A percentile compares a stretch with the other conserved stretches of the same genome.
Evolutionary conservation across 2,329 filamentous ascomycete genomes (phyloP).

Genomic region (Madurella mycetomatis): DNA sequence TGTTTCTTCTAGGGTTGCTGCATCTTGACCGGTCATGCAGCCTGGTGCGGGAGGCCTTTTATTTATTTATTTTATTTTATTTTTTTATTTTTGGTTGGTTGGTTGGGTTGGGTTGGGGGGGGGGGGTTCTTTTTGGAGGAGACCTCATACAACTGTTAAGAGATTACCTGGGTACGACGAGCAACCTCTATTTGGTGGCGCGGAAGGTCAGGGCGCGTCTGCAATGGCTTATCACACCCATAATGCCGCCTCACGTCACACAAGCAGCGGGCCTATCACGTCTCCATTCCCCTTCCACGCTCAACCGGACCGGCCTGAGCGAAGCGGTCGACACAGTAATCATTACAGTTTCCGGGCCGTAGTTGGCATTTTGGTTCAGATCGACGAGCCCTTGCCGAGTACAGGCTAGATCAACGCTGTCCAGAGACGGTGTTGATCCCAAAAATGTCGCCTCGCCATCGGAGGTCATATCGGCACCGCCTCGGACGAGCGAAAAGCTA

Average conservation of each 20-base stretch:
- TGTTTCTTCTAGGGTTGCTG: background rate
- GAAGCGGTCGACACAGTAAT: constrained; percentile 12
- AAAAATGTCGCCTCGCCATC: too few species aligned
- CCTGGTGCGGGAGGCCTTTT: too few species aligned
- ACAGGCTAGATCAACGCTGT: too few species aligned
- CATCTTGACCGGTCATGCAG: background rate
- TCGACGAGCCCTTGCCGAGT: background rate
- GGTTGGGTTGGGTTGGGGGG: too few species aligned
- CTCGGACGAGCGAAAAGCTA: too few species aligned
- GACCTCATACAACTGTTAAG: too few species aligned
- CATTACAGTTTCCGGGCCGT: constrained; percentile 14
- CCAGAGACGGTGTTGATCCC: too few species aligned
- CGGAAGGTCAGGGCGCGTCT: constrained; percentile 4
- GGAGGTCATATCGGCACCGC: too few species aligned
- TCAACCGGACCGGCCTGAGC: constrained; percentile 4
- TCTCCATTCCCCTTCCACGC: constrained; percentile 1
- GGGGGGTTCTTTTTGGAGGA: background rate
- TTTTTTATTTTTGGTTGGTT: too few species aligned
- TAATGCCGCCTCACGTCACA: constrained; percentile 5
- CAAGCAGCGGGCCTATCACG: constrained; percentile 13
- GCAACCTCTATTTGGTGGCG: constrained; percentile 6
- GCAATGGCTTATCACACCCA: constrained; percentile 15
- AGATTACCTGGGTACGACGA: too few species aligned
- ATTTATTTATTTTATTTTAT: too few species aligned
- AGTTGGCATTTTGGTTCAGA: constrained; percentile 4